Evolutionary conservation across 129 eudicot genomes (phyloP).

Genomic region (Centrapalus pauciflorus): DNA sequence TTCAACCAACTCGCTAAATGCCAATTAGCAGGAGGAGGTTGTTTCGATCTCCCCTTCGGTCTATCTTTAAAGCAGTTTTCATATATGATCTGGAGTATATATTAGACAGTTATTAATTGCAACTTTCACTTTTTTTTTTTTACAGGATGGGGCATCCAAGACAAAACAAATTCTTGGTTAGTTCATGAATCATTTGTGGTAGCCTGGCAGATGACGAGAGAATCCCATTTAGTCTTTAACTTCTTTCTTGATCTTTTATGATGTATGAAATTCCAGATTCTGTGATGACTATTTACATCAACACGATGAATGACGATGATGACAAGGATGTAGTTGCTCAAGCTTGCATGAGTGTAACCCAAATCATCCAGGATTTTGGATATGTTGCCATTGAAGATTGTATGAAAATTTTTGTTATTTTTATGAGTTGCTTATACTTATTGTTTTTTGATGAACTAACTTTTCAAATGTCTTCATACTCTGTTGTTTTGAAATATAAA

Average conservation of each 20-base stretch:
- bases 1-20: background rate
- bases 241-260: background rate
- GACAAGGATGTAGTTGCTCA: constrained; percentile 98
- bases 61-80: background rate
- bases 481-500: background rate
- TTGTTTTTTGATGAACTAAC: background rate
- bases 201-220: background rate
- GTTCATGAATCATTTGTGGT: constrained; percentile 10
- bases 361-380: constrained; percentile 65
- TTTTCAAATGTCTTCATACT: constrained; percentile 4
- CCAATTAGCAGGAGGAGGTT: background rate
- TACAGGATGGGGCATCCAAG: constrained; percentile 65
- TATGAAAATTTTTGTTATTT: constrained; percentile 22
- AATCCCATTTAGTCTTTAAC: constrained; percentile 4
- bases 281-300: constrained; percentile 78
- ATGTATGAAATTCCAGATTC: constrained; percentile 40
- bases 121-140: background rate
- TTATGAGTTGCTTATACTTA: background rate
- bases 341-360: constrained; percentile 80
- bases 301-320: constrained; percentile 89
- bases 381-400: constrained; percentile 67
- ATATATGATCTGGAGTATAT: background rate
- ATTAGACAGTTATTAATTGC: background rate
- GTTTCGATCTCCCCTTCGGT: background rate
- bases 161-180: constrained; percentile 68